Evolutionary conservation across 1,284 basidiomycete genomes (phyloP), one percentile per base, ranked within the genome.

Genomic region (Rhodotorula sp.): DNA sequence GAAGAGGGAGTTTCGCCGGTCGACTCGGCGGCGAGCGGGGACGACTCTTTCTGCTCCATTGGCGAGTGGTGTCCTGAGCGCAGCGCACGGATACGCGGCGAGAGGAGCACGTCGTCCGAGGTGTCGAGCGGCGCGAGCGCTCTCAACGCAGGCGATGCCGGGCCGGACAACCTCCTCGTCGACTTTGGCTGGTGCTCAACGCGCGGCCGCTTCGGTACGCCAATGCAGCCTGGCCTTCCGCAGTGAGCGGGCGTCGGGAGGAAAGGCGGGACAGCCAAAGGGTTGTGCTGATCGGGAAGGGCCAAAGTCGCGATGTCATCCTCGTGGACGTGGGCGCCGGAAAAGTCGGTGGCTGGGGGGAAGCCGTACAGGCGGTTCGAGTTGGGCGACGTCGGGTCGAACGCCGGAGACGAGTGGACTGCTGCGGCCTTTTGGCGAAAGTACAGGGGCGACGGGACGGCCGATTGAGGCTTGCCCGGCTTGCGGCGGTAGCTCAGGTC

Each of bases 401-500:
- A 63, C 22, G 64, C 61, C 0, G 72, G 69, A 3, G 72, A 71
- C 9, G 66, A 66, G 52, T 74, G 68, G 22, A 64, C 61, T 11
- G 59, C 62, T 2, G 72, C 68, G 13, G 72, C 72, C 29, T 65
- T 67, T n/a, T 74, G 68, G 17, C 72, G 68, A 47, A 71, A 74
- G 67, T 74, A 74, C 47, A 74, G 64, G 3, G 72, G 72, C 9
- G 72, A 70, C 2, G 72, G 72, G 30, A 70, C 59, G 29, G 64
- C 65, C 20, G 70, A 62, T 9, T 66, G 59, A 2, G 67, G 64
- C 17, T 52, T 55, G 54, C 59, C 57, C n/a, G 61, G 24, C 36
- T 58, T 65, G 32, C 72, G 66, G 2, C 68, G 66, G 55, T 68
- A 71, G 15, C 30, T 59, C 34, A 74, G 58, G 27, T 71, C 66